These are phyloP conservation scores for Exophiala sp. DNA, from an alignment of 2,329 filamentous ascomycete species.

Conservation along the genomic window DNA sequence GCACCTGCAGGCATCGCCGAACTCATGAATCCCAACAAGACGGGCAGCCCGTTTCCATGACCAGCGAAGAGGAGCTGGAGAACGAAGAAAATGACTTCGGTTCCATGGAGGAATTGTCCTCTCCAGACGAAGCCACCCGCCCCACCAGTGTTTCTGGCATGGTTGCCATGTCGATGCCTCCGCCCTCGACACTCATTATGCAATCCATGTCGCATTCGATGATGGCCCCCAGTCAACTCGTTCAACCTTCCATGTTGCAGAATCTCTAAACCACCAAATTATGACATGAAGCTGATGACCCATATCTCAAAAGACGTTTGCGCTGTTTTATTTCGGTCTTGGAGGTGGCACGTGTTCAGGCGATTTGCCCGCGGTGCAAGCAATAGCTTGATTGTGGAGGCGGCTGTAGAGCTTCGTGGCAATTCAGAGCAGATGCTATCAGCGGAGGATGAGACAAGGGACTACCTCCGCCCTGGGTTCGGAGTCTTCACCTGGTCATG, in stretches of 20 bases:
- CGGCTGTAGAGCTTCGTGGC: not conserved
- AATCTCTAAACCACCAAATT: conserved; percentile 23
- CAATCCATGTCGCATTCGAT: conserved; percentile 27
- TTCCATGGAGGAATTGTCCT: conserved; percentile 71
- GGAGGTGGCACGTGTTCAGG: not conserved
- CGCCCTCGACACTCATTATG: conserved; percentile 27
- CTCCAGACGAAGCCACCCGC: conserved; percentile 38
- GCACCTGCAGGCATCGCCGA: conserved; percentile 52
- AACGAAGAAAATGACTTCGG: conserved; percentile 81
- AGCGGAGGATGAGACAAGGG: not conserved
- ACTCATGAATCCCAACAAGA: conserved; percentile 74
- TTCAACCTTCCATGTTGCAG: conserved; percentile 29
- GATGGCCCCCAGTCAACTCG: conserved; percentile 27
- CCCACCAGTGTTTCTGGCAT: conserved; percentile 21
- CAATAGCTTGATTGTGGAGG: not conserved
- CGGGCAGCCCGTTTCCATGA: conserved; percentile 39
- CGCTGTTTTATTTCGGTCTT: conserved; percentile 7
- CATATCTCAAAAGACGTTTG: conserved; percentile 5
- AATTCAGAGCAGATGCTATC: not conserved
- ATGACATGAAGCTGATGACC: conserved; percentile 20
- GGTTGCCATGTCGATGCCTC: conserved; percentile 27
- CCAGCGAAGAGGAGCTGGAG: conserved; percentile 74
- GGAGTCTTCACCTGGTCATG: too few species aligned
- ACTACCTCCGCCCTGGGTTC: not conserved
- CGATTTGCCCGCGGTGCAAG: not conserved